Base-by-base conservation (phyloP, 2,329 filamentous ascomycete genomes). In the Colletotrichum higginsianum region DNA sequence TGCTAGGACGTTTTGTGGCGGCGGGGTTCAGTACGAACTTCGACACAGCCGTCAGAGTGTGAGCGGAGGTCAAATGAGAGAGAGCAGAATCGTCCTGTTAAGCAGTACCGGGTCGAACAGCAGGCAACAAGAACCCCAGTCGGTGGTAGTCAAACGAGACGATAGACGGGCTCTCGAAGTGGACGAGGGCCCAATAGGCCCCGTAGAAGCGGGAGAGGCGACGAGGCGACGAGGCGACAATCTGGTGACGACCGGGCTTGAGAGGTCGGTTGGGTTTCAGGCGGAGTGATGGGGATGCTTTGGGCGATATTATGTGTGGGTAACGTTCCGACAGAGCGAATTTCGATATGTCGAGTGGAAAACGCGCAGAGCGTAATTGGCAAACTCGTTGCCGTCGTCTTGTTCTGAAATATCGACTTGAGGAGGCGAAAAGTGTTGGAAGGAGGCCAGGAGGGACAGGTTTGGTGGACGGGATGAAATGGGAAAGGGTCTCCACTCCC, bases 11-110 rank as follows among this genome's bases (percentile, higher is more conserved):
- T 18, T 49, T 30, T 2, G 62, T 70, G 53, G 38, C n/a, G 26
- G 66, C 66, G 67, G 65, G 65, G 65, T 30, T 38, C 15, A 40
- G 16, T 26, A 47, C n/a, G 58, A 40, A 68, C 58, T 35, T 47
- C 62, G 44, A 46, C 52, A 49, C 52, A 30, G 65, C 1, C 23
- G 47, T 40, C 26, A 23, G 2, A 16, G 26, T 30, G 26, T 9
- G 50, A 63, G 58, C 64, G 50, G 53, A 58, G 38, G 44, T 67
- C 4, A 49, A 11, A 23, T 55, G 21, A 40, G 8, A 42, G 35
- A 42, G 15, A 40, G 57, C 49, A 64, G 26, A 38, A 16, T 13
- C 55, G 13, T 35, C 23, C 2, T 15, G 35, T 40, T 21, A 3
- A 3, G 13, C 18, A 4, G 13, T 23, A 15, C 46, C 16, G 44